Conservation (phyloP, 352 stramenopile genomes). For the Globisporangium spiculum region DNA sequence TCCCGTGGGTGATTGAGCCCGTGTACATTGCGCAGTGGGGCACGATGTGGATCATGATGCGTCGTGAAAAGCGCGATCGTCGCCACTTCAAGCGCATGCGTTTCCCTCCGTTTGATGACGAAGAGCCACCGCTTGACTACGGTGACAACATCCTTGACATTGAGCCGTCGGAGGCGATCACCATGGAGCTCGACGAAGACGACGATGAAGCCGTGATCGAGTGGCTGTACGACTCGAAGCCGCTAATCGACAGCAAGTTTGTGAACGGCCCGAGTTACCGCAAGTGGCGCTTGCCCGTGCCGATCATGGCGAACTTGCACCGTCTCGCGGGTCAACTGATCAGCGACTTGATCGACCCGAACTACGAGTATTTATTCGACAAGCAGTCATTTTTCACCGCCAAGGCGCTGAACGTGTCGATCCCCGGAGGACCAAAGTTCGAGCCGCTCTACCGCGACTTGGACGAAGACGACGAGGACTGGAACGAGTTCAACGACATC, state of each 20-base stretch:
- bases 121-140: constrained; percentile 97
- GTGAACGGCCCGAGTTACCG: constrained; percentile 98
- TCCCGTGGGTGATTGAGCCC: constrained; percentile 99
- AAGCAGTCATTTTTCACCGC: constrained; percentile 99
- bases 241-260: constrained; percentile 88
- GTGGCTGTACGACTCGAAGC: constrained; percentile 99
- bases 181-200: constrained; percentile 96
- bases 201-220: constrained; percentile 94
- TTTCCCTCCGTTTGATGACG: constrained; percentile 99
- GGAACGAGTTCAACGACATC: constrained; percentile 99
- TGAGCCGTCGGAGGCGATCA: constrained; percentile 94
- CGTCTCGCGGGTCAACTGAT: constrained; percentile 96
- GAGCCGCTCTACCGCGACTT: constrained; percentile 98
- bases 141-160: constrained; percentile 97
- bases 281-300: constrained; percentile 95
- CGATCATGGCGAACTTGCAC: constrained; percentile 98
- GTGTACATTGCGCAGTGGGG: constrained; percentile 99
- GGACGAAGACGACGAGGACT: constrained; percentile 98
- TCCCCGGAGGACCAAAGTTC: constrained; percentile 99
- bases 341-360: constrained; percentile 96
- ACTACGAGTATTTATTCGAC: constrained; percentile 92
- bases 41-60: constrained; percentile 99
- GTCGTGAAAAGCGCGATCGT: constrained; percentile 98
- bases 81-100: constrained; percentile 99
- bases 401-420: constrained; percentile 99